Evolutionary conservation across 1,284 basidiomycete species (phyloP).

Genomic region (Wallemia ichthyophaga): DNA sequence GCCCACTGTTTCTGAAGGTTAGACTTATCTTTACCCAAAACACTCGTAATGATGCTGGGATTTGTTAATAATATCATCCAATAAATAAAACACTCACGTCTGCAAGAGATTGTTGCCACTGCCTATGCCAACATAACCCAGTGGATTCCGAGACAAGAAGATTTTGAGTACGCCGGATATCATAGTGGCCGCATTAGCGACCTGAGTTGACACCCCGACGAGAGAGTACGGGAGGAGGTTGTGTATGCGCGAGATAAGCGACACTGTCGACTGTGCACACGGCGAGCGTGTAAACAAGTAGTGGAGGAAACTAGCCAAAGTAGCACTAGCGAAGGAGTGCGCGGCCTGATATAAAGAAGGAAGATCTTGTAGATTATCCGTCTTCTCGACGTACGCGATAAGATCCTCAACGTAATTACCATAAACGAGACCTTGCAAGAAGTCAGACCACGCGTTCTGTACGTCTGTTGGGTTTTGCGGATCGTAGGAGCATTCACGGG

Average conservation of each 20-base stretch:
- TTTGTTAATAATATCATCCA: not conserved
- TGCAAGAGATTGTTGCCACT: not conserved
- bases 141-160: not conserved
- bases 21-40: not conserved
- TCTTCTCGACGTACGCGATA: not conserved
- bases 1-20: not conserved
- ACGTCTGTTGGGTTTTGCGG: not conserved
- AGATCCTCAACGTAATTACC: not conserved
- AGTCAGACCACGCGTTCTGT: not conserved
- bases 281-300: not conserved
- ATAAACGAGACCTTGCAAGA: not conserved
- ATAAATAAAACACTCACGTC: not conserved
- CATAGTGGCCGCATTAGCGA: conserved; percentile 1
- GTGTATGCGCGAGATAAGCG: not conserved
- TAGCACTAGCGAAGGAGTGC: not conserved
- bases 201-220: not conserved
- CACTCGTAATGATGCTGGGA: not conserved
- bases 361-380: not conserved
- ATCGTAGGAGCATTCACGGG: not conserved
- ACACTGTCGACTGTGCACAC: not conserved
- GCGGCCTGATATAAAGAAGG: not conserved
- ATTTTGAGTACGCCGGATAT: conserved; percentile 1
- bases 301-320: conserved; percentile 1
- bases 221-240: not conserved
- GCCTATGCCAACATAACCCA: not conserved